Percentiles rank a stretch among this genome's conserved stretches.
phyloP scores from a whole-genome alignment of 805 yeast genomes.

The Alloascoidea hylecoeti region DNA sequence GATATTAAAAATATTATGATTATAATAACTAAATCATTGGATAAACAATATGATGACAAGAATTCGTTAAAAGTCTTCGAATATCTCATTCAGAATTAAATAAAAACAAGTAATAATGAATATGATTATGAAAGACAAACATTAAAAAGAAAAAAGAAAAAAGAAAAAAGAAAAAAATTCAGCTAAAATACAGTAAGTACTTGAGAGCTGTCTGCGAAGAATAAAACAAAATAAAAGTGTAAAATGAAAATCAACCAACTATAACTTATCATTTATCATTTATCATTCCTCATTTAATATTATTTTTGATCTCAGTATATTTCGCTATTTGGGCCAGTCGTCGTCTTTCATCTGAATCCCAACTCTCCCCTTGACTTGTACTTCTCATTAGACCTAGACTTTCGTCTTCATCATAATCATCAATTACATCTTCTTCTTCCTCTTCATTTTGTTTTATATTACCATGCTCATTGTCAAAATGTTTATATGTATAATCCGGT shows the following conservation, averaged over 20 bases:
- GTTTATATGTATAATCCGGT: background rate
- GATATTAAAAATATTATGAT: too few relatives aligned
- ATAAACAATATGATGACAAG: too few relatives aligned
- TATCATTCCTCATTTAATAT: too few relatives aligned
- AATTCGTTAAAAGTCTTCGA: too few relatives aligned
- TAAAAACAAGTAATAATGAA: too few relatives aligned
- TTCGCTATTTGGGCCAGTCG: slow-evolving; percentile 16
- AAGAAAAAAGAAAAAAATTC: too few relatives aligned
- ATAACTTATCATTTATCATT: background rate
- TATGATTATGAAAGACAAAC: too few relatives aligned
- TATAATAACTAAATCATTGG: too few relatives aligned
- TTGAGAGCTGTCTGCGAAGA: background rate
- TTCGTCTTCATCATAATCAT: slow-evolving; percentile 18
- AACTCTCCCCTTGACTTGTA: slow-evolving; percentile 21
- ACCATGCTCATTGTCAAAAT: background rate
- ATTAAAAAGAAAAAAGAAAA: too few relatives aligned
- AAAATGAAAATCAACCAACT: background rate
- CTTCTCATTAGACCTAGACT: slow-evolving; percentile 19
- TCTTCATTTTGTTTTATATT: slow-evolving; percentile 1
- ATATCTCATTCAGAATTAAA: too few relatives aligned
- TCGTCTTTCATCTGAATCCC: slow-evolving; percentile 19
- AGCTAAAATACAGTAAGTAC: slow-evolving; percentile 9
- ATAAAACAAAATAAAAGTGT: background rate
- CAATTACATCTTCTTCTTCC: slow-evolving; percentile 11
- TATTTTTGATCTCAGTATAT: background rate